These are phyloP conservation scores for Dinochytrium kinnereticum DNA, from an alignment of 371 early-diverging fungal species.

Conservation along the genomic window DNA sequence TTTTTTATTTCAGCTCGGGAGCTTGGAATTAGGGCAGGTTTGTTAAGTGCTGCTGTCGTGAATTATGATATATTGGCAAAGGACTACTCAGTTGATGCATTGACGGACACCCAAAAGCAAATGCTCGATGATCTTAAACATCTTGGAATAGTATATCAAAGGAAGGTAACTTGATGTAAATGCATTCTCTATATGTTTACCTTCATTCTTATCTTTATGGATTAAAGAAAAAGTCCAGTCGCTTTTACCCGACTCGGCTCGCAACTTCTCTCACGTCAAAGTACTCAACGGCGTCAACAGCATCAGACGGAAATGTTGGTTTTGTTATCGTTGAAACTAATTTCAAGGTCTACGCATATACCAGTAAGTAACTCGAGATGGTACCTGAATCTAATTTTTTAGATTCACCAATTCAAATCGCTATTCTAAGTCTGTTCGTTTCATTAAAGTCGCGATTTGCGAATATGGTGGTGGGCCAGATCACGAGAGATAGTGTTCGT, in stretches of 20 bases:
- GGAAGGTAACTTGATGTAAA: too few relatives aligned
- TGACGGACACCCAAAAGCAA: slow-evolving; percentile 81
- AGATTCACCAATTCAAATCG: slow-evolving; percentile 95
- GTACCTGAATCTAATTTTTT: too few relatives aligned
- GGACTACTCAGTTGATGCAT: slow-evolving; percentile 82
- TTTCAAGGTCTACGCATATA: slow-evolving; percentile 44
- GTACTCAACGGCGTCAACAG: slow-evolving; percentile 11
- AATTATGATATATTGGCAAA: slow-evolving; percentile 29
- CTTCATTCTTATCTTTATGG: not conserved
- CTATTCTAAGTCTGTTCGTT: slow-evolving; percentile 94
- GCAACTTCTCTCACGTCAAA: slow-evolving; percentile 87
- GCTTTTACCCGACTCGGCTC: slow-evolving; percentile 92
- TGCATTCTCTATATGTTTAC: slow-evolving; percentile 24
- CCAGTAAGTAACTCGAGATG: too few relatives aligned
- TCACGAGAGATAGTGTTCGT: slow-evolving; percentile 92
- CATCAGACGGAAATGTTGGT: slow-evolving; percentile 21
- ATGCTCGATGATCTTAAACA: slow-evolving; percentile 88
- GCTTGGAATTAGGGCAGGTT: slow-evolving; percentile 83
- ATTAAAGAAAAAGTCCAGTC: slow-evolving; percentile 64
- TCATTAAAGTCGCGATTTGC: slow-evolving; percentile 84
- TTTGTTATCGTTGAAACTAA: slow-evolving; percentile 56
- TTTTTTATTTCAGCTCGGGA: slow-evolving; percentile 89
- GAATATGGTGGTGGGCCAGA: slow-evolving; percentile 92
- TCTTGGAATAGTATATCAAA: slow-evolving; percentile 89
- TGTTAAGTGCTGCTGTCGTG: slow-evolving; percentile 25